Conservation (phyloP, 73 alveolate genomes). For the Uronychia binucleata region DNA sequence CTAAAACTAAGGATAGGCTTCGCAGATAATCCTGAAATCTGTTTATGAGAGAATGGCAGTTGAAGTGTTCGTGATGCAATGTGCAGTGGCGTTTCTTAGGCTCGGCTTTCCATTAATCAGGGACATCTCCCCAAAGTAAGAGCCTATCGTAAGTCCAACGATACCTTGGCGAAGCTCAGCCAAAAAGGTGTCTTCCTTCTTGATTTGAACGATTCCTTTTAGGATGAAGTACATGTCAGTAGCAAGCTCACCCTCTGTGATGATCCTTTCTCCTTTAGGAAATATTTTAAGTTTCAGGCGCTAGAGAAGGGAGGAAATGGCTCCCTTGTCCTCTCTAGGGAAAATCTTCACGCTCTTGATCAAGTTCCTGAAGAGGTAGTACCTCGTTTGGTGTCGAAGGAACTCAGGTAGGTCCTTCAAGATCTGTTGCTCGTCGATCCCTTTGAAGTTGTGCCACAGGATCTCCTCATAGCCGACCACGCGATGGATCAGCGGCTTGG, state of each 20-base stretch:
- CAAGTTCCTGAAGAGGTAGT: constrained; percentile 36
- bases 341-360: constrained; percentile 26
- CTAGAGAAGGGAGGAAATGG: constrained; percentile 24
- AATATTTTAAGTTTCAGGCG: constrained; percentile 27
- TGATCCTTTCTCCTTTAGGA: constrained; percentile 48
- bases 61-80: constrained; percentile 36
- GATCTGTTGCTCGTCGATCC: constrained; percentile 41
- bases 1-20: constrained; percentile 54
- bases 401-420: constrained; percentile 57
- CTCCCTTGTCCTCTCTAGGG: constrained; percentile 54
- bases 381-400: constrained; percentile 14
- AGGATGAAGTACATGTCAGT: constrained; percentile 60
- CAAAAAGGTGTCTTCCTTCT: constrained; percentile 26
- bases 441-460: constrained; percentile 59
- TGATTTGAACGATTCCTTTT: constrained; percentile 49
- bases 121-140: constrained; percentile 71
- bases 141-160: no score
- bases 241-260: constrained; percentile 63
- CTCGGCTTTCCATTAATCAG: constrained; percentile 26
- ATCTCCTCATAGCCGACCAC: constrained; percentile 23
- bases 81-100: constrained; percentile 45
- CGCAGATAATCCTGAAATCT: constrained; percentile 52
- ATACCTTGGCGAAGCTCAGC: constrained; percentile 36
- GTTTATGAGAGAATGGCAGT: constrained; percentile 53
- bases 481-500: constrained; percentile 16